Conservation (phyloP, 2,329 filamentous ascomycete genomes). For the Pseudodiploospora longispora region DNA sequence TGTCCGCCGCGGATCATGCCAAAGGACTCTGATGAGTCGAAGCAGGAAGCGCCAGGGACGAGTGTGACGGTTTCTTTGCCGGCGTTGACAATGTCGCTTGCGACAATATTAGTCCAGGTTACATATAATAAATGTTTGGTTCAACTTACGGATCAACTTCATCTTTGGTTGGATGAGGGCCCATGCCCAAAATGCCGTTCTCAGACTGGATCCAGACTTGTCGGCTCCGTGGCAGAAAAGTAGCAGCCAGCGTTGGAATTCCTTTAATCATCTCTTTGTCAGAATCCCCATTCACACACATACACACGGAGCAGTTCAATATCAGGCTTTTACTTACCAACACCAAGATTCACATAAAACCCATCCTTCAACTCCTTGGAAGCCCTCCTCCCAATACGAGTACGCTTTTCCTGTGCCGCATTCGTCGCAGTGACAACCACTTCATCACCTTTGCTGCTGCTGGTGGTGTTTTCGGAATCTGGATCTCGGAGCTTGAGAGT, state of each 20-base stretch:
- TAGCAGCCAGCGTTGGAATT: constrained; percentile 81
- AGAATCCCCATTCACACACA: not conserved
- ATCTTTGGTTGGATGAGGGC: constrained; percentile 65
- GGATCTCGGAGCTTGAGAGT: constrained; percentile 50
- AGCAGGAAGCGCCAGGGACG: constrained; percentile 65
- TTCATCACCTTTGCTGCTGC: constrained; percentile 23
- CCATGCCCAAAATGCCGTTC: constrained; percentile 80
- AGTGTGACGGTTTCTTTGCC: constrained; percentile 84
- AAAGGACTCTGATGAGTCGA: constrained; percentile 76
- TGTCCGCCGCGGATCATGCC: constrained; percentile 82
- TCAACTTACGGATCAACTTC: constrained; percentile 54
- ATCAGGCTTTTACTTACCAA: constrained; percentile 32
- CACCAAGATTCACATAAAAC: constrained; percentile 72
- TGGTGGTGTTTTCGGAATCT: constrained; percentile 21
- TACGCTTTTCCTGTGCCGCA: constrained; percentile 46
- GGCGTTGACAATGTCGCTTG: constrained; percentile 69
- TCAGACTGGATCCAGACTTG: constrained; percentile 81
- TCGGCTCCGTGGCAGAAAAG: constrained; percentile 58
- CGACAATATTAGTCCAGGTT: not conserved
- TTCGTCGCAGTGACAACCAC: constrained; percentile 32
- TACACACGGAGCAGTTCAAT: not conserved
- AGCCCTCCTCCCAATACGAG: constrained; percentile 68
- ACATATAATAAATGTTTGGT: no score
- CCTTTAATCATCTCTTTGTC: constrained; percentile 29
- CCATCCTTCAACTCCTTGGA: constrained; percentile 75